phyloP scores from a whole-genome alignment of 2,329 filamentous ascomycete genomes.

The Talaromyces verruculosus region DNA sequence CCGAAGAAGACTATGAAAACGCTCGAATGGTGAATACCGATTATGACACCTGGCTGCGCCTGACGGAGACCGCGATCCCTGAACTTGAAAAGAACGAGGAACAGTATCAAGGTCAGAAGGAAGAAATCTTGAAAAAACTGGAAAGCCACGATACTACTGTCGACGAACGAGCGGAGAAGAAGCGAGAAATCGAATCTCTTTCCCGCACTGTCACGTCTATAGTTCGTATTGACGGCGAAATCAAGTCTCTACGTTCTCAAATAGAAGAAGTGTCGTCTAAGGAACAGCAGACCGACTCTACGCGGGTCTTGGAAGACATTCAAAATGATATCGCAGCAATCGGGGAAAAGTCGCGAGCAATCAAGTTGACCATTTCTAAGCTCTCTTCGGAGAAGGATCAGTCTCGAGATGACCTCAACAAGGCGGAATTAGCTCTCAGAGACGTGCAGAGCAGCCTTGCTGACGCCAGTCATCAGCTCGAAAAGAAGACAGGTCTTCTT shows the following conservation, averaged over 20 bases:
- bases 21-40: constrained; percentile 64
- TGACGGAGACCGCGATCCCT: constrained; percentile 69
- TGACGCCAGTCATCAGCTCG: constrained; percentile 69
- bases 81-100: constrained; percentile 63
- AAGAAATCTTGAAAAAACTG: constrained; percentile 59
- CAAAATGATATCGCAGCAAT: constrained; percentile 70
- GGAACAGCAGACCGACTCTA: constrained; percentile 65
- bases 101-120: constrained; percentile 62
- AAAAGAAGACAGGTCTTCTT: constrained; percentile 72
- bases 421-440: constrained; percentile 73
- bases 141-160: constrained; percentile 69
- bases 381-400: constrained; percentile 70
- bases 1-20: constrained; percentile 62
- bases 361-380: constrained; percentile 65
- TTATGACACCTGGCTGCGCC: constrained; percentile 72
- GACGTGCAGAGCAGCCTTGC: constrained; percentile 73
- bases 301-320: constrained; percentile 77
- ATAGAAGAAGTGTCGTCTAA: constrained; percentile 73
- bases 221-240: constrained; percentile 68
- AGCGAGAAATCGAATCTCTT: constrained; percentile 72
- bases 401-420: constrained; percentile 64
- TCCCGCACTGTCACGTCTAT: constrained; percentile 76
- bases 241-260: constrained; percentile 68
- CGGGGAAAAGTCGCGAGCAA: constrained; percentile 64
- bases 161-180: constrained; percentile 61